Conservation (phyloP, 2,329 filamentous ascomycete genomes). For the Parasarocladium wereldwijsianum region DNA sequence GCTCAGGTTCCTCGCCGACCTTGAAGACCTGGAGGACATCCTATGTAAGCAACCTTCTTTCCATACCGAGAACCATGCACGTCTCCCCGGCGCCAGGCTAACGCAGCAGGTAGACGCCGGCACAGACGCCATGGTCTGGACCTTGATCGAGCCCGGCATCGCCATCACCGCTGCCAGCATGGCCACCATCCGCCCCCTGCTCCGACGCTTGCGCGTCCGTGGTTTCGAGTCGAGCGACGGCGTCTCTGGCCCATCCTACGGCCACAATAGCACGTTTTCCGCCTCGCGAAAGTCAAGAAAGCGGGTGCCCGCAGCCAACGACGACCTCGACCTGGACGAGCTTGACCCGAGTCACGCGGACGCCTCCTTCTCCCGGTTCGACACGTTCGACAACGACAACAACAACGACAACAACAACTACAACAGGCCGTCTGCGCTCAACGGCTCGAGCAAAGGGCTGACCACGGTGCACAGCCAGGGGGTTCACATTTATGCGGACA, state of each 20-base stretch:
- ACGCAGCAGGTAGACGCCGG: conserved; percentile 22
- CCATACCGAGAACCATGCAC: neutral
- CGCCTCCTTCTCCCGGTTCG: conserved; percentile 2
- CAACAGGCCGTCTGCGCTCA: too few species aligned
- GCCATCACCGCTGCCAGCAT: conserved; percentile 39
- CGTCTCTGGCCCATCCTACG: conserved; percentile 8
- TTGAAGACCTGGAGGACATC: conserved; percentile 29
- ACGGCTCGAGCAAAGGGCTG: conserved; percentile 9
- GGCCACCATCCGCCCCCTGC: conserved; percentile 37
- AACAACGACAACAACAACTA: conserved; percentile 10
- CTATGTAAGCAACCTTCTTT: conserved; percentile 23
- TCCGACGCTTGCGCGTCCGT: conserved; percentile 29
- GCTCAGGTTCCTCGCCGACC: conserved; percentile 29
- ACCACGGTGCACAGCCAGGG: conserved; percentile 21
- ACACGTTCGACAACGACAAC: conserved; percentile 9
- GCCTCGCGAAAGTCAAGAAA: conserved; percentile 2
- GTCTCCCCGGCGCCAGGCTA: too few species aligned
- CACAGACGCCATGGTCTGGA: conserved; percentile 41
- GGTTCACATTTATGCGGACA: conserved; percentile 19
- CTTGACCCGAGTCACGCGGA: conserved; percentile 9
- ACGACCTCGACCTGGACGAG: conserved; percentile 20
- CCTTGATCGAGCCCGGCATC: conserved; percentile 39
- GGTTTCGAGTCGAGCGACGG: conserved; percentile 29
- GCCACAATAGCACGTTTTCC: conserved; percentile 1
- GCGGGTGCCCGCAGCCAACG: conserved; percentile 6